Percentiles rank a stretch among this genome's conserved stretches.
Conservation (phyloP, 129 eudicot genomes). For the Pseudognaphalium luteoalbum region DNA sequence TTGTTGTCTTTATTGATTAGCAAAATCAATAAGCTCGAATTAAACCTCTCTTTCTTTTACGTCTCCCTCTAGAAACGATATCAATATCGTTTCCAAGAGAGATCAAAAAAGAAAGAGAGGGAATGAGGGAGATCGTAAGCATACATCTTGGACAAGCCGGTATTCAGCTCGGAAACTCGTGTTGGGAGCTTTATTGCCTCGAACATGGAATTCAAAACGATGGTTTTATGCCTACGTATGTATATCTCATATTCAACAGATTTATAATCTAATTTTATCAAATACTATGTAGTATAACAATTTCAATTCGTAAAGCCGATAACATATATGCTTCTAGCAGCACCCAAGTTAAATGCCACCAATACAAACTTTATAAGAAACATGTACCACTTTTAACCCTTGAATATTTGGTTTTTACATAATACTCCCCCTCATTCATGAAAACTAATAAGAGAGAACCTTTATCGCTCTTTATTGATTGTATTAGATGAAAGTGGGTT, state of each 20-base stretch:
- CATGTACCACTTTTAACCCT: no score
- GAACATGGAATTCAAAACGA: slow-evolving; percentile 71
- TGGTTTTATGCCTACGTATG: slow-evolving; percentile 55
- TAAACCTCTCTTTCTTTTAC: slow-evolving; percentile 44
- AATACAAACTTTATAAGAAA: no score
- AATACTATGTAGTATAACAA: background rate
- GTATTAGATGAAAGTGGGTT: background rate
- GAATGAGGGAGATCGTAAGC: slow-evolving; percentile 50
- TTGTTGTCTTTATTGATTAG: slow-evolving; percentile 9
- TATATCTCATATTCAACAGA: background rate
- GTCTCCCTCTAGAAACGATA: slow-evolving; percentile 36
- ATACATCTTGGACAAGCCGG: slow-evolving; percentile 70
- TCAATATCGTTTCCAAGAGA: slow-evolving; percentile 36
- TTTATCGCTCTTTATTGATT: background rate
- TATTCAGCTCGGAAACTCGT: slow-evolving; percentile 64
- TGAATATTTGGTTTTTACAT: no score
- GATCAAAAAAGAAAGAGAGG: slow-evolving; percentile 47
- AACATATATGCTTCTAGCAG: no score
- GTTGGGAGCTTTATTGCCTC: slow-evolving; percentile 76
- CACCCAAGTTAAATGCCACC: no score
- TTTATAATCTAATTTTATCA: background rate
- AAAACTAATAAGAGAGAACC: background rate
- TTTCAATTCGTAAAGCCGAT: background rate
- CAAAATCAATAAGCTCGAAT: background rate
- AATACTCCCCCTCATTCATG: no score